Conservation (phyloP, 345 rosid species). For the Ricinus communis region DNA sequence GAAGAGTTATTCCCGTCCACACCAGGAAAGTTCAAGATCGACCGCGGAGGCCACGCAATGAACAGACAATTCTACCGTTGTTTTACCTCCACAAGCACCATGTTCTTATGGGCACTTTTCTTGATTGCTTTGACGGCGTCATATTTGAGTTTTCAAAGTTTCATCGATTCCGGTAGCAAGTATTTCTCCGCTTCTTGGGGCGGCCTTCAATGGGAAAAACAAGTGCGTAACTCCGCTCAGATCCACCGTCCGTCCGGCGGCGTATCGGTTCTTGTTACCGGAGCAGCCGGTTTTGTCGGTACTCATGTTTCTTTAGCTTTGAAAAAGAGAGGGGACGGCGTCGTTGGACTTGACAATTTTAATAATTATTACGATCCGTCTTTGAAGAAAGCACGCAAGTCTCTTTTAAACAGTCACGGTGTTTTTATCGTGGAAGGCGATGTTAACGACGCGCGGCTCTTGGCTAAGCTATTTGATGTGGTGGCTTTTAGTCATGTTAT, state of each 20-base stretch:
- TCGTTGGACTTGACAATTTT: constrained; percentile 41
- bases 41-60: constrained; percentile 28
- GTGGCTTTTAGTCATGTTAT: constrained; percentile 40
- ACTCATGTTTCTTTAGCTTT: constrained; percentile 37
- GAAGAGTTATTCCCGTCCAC: constrained; percentile 86
- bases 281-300: constrained; percentile 46
- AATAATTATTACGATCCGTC: constrained; percentile 30
- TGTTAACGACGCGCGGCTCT: constrained; percentile 29
- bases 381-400: constrained; percentile 32
- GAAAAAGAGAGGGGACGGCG: constrained; percentile 40
- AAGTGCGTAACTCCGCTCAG: constrained; percentile 29
- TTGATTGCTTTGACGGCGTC: constrained; percentile 88
- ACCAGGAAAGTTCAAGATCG: constrained; percentile 89
- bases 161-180: constrained; percentile 62
- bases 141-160: constrained; percentile 72
- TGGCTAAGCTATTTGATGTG: constrained; percentile 32
- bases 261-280: constrained; percentile 36
- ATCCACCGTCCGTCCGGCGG: constrained; percentile 11
- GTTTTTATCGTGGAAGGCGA: constrained; percentile 38
- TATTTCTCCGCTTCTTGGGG: constrained; percentile 30
- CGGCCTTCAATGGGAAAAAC: constrained; percentile 35
- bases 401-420: constrained; percentile 21
- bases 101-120: constrained; percentile 91
- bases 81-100: constrained; percentile 78
- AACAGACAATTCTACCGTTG: constrained; percentile 79